Evolutionary conservation across 768 basidiomycete species (phyloP), one percentile per base, ranked within the genome.

Genomic region (Dioszegia hungarica): DNA sequence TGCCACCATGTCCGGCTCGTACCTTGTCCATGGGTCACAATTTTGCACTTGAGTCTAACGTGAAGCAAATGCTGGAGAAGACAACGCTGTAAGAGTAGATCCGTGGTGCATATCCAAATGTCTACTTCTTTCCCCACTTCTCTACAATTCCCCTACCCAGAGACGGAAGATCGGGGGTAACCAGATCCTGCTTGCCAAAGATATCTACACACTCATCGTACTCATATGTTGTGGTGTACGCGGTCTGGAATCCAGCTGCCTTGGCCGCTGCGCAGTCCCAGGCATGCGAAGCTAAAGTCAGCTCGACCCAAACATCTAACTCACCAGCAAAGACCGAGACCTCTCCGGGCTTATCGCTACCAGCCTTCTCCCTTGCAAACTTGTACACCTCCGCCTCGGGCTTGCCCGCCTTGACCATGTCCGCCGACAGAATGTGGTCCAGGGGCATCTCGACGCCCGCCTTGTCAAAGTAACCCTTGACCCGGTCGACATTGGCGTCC

Each of bases 141-240:
- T 62, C 63, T 3, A 68, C 66, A 54, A 68, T 68, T 24, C 56
- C 66, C 33, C 50, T 33, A 38, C 63, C 66, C 17, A 68, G 40
- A 2, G 55, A 22, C 27, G 60, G 38, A 5, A 68, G 59, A 37
- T 63, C 66, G 14, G 57, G 56, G 8, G 60, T 52, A 41, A 68
- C 63, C 22, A 68, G 34, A 36, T 68, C 66, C 15, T 53, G 19
- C 31, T 62, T 63, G 28, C 66, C 66, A 43, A 68, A 68, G 53
- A 68, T 57, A 14, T 33, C 43, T 10, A 54, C 61, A 45, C 66
- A 68, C 51, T 60, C 58, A 51, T 68, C 66, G 48, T 56, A 56
- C 55, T 68, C 66, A 56, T 68, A 68, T 15, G 63, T 65, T 1
- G 63, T 62, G 5, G 61, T 64, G 56, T 68, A 68, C n/a, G 66